Percentiles rank a stretch among this genome's conserved stretches.
Evolutionary conservation across 2,329 filamentous ascomycete species (phyloP).

Genomic region (Setomelanomma holmii): DNA sequence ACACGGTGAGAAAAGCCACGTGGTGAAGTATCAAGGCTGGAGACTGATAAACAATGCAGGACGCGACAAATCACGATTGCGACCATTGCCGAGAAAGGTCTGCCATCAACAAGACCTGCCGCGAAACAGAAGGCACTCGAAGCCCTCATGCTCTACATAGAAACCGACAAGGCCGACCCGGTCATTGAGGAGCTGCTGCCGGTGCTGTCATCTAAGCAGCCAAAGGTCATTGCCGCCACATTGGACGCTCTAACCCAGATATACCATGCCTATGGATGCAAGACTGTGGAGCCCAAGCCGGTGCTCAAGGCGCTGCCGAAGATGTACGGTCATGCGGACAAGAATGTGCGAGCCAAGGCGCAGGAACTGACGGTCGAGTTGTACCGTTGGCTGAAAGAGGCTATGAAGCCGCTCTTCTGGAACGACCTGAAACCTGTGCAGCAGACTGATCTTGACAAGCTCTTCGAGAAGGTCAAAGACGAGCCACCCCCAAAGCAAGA

Average conservation of each 20-base stretch:
- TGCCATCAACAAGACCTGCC: constrained; percentile 84
- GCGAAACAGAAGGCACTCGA: constrained; percentile 89
- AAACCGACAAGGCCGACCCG: constrained; percentile 83
- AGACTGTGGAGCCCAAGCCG: constrained; percentile 90
- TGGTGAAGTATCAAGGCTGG: no score
- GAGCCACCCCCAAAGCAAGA: constrained; percentile 90
- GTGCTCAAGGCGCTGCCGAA: constrained; percentile 88
- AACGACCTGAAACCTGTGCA: constrained; percentile 93
- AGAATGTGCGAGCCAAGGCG: constrained; percentile 94
- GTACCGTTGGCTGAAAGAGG: constrained; percentile 95
- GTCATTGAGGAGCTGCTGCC: constrained; percentile 91
- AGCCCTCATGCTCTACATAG: constrained; percentile 85
- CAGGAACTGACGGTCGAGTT: constrained; percentile 91
- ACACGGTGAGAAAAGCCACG: constrained; percentile 68
- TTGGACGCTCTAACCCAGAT: constrained; percentile 80
- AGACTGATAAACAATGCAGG: constrained; percentile 50
- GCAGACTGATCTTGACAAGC: constrained; percentile 88
- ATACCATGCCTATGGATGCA: constrained; percentile 93
- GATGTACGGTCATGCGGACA: constrained; percentile 94
- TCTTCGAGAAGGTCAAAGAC: constrained; percentile 92
- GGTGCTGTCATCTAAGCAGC: constrained; percentile 83
- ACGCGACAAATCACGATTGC: constrained; percentile 77
- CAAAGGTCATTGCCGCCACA: constrained; percentile 82
- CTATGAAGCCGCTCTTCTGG: constrained; percentile 99
- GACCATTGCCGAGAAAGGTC: constrained; percentile 87